Conservation (phyloP, 2,329 filamentous ascomycete species). For the Dendrostoma leiphaemia region DNA sequence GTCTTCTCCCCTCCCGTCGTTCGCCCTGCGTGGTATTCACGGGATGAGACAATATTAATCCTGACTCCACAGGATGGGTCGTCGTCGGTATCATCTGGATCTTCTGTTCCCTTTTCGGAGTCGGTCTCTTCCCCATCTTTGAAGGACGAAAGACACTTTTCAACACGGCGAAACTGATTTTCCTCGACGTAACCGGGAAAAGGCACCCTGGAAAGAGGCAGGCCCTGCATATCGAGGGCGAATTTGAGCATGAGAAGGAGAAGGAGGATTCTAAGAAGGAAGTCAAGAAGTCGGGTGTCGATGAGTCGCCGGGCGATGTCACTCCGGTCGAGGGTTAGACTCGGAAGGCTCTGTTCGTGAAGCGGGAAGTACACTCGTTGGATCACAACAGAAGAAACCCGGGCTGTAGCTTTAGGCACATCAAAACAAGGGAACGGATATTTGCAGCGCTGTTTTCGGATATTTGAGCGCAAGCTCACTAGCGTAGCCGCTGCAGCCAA, state of each 20-base stretch:
- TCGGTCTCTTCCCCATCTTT: constrained; percentile 78
- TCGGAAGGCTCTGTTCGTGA: too few relatives aligned
- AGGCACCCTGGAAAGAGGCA: constrained; percentile 27
- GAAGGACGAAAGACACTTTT: constrained; percentile 70
- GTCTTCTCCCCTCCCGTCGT: neutral
- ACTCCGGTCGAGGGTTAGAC: neutral
- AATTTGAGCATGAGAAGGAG: constrained; percentile 3
- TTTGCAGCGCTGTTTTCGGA: too few relatives aligned
- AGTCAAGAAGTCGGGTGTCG: neutral
- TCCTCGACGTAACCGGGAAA: constrained; percentile 54
- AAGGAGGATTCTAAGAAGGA: neutral
- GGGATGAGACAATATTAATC: neutral
- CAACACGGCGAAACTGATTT: constrained; percentile 61
- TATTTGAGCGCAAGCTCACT: too few relatives aligned
- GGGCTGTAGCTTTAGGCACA: too few relatives aligned
- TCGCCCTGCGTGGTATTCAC: neutral
- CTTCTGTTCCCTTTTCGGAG: constrained; percentile 68
- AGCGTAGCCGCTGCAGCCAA: too few relatives aligned
- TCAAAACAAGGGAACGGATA: too few relatives aligned
- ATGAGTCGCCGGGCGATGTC: neutral
- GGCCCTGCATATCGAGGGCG: constrained; percentile 12
- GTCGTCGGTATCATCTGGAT: constrained; percentile 77
- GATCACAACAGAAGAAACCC: too few relatives aligned
- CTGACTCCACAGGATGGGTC: constrained; percentile 58
- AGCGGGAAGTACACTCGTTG: too few relatives aligned